Evolutionary conservation across 202 grass and related monocot species (phyloP).

Genomic region (Zizania palustris): DNA sequence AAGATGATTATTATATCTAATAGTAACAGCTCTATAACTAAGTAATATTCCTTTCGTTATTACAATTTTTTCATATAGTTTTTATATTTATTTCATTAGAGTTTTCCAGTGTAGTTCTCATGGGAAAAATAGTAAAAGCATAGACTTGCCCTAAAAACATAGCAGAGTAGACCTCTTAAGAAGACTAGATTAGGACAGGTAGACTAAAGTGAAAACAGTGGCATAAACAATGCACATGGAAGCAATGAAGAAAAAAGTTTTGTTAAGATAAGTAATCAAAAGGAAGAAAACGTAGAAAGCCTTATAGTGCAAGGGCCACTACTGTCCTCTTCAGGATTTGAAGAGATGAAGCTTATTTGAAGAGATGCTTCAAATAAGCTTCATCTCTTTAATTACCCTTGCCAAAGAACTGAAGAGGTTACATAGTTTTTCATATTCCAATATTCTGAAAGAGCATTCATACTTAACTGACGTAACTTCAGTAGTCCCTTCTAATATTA

Average conservation of each 20-base stretch:
- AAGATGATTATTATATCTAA: too few relatives aligned
- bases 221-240: not conserved
- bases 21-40: too few relatives aligned
- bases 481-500: conserved; percentile 56
- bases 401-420: conserved; percentile 48
- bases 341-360: conserved; percentile 64
- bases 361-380: conserved; percentile 65
- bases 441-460: conserved; percentile 81
- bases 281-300: conserved; percentile 21
- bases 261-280: conserved; percentile 30
- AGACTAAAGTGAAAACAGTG: not conserved
- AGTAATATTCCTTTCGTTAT: too few relatives aligned
- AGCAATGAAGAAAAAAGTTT: conserved; percentile 5
- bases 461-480: conserved; percentile 66
- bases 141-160: conserved; percentile 2
- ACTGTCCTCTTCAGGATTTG: conserved; percentile 83
- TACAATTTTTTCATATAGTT: too few relatives aligned
- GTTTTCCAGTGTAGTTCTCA: not conserved
- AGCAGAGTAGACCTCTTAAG: too few relatives aligned
- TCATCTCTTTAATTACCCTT: conserved; percentile 77
- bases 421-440: conserved; percentile 80
- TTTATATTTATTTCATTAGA: not conserved
- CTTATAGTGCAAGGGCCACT: conserved; percentile 79
- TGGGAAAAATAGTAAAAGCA: not conserved
- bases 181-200: not conserved